phyloP scores from a whole-genome alignment of 2,329 filamentous ascomycete genomes.

The Colletotrichum viniferum region DNA sequence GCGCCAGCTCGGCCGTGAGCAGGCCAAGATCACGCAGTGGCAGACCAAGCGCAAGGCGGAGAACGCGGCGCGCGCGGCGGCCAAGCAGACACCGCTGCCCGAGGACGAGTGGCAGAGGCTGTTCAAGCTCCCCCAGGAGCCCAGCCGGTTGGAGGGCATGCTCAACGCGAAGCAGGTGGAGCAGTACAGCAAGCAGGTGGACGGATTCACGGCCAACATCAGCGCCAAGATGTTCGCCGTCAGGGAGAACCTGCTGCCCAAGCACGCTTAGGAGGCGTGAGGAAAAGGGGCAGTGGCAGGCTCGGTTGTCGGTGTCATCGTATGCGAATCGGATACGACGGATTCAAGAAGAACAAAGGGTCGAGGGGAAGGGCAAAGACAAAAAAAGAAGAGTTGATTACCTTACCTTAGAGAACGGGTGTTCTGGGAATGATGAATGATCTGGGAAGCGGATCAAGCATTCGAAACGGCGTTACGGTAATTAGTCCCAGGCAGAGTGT shows the following conservation, averaged over 20 bases:
- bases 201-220: constrained; percentile 90
- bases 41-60: constrained; percentile 96
- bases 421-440: constrained; percentile 23
- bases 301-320: background rate
- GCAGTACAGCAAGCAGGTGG: constrained; percentile 96
- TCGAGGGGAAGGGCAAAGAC: constrained; percentile 1
- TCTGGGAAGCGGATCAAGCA: constrained; percentile 25
- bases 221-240: constrained; percentile 99
- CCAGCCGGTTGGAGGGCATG: constrained; percentile 90
- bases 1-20: constrained; percentile 89
- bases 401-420: constrained; percentile 19
- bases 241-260: constrained; percentile 69
- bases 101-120: constrained; percentile 98
- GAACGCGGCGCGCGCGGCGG: constrained; percentile 81
- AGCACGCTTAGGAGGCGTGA: constrained; percentile 37
- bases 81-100: constrained; percentile 87
- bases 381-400: constrained; percentile 2
- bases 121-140: constrained; percentile 97
- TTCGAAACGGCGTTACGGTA: constrained; percentile 26
- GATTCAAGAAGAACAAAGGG: background rate
- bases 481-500: constrained; percentile 22
- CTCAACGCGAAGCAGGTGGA: constrained; percentile 95
- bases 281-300: background rate
- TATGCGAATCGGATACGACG: background rate
- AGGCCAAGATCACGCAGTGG: constrained; percentile 96